Conservation (phyloP, 192 early-diverging fungal genomes). For the Entomortierella lignicola region DNA sequence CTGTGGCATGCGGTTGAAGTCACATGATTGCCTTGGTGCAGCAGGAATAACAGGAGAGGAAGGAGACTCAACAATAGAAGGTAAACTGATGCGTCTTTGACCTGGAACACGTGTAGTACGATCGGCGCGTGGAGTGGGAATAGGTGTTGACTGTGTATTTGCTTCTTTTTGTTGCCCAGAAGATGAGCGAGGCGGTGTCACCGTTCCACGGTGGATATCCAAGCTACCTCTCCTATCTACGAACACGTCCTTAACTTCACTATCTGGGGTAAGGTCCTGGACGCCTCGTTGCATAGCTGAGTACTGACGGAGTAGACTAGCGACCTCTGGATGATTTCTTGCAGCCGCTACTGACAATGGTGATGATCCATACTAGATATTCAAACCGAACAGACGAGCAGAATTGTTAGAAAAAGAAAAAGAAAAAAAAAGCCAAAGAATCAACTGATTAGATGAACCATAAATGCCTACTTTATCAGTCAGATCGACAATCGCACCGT, state of each 20-base stretch:
- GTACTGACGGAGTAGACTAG: slow-evolving; percentile 36
- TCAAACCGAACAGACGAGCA: background rate
- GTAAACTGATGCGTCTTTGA: slow-evolving; percentile 43
- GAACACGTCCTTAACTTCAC: slow-evolving; percentile 22
- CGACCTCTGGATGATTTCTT: slow-evolving; percentile 64
- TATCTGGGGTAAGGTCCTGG: slow-evolving; percentile 41
- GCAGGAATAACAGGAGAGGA: slow-evolving; percentile 23
- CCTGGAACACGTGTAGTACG: slow-evolving; percentile 15
- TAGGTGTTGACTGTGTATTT: slow-evolving; percentile 13
- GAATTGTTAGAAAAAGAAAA: background rate
- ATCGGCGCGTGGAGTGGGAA: background rate
- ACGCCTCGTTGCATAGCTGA: slow-evolving; percentile 51
- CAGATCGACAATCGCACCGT: slow-evolving; percentile 69
- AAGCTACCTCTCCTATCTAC: slow-evolving; percentile 25
- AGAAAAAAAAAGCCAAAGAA: background rate
- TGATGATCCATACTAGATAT: slow-evolving; percentile 58
- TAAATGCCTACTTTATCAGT: slow-evolving; percentile 60
- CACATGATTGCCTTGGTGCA: slow-evolving; percentile 45
- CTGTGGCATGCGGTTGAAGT: slow-evolving; percentile 35
- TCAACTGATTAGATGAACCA: background rate
- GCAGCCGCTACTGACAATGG: slow-evolving; percentile 64
- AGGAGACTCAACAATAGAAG: slow-evolving; percentile 44
- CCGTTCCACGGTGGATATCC: slow-evolving; percentile 18
- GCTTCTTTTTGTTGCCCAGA: slow-evolving; percentile 11
- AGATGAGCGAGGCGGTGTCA: background rate